A percentile compares a stretch with the other conserved stretches of the same genome.
Evolutionary conservation across 2,329 filamentous ascomycete genomes (phyloP).

Genomic region (Lecanicillium sp.): DNA sequence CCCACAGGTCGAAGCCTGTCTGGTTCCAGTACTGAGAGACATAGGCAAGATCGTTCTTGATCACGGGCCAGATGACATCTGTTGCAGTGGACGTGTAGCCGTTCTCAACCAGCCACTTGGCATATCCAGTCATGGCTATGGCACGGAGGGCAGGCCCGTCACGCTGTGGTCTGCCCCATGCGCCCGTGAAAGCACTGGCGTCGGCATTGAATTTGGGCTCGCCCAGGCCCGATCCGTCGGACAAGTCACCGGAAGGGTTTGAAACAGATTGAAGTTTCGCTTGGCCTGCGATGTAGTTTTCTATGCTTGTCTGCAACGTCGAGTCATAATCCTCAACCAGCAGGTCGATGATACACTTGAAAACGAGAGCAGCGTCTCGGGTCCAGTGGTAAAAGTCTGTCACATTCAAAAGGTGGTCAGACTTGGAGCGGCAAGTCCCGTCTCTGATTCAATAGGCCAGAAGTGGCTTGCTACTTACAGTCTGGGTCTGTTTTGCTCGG

Average conservation of each 20-base stretch:
- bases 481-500: too few species aligned
- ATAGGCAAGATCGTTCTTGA: conserved; percentile 68
- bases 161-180: conserved; percentile 71
- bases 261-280: conserved; percentile 56
- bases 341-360: conserved; percentile 61
- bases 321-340: too few species aligned
- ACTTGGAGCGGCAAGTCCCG: too few species aligned
- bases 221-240: conserved; percentile 47
- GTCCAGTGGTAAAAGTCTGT: conserved; percentile 74
- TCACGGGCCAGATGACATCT: conserved; percentile 60
- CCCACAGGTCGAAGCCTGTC: conserved; percentile 71
- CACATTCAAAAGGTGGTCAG: too few species aligned
- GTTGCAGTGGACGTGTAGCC: conserved; percentile 50
- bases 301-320: conserved; percentile 52
- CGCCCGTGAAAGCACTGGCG: conserved; percentile 51
- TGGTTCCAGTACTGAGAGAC: conserved; percentile 63
- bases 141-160: conserved; percentile 73
- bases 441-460: background rate
- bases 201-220: conserved; percentile 69
- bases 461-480: too few species aligned
- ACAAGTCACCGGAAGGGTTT: conserved; percentile 57
- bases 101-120: conserved; percentile 61
- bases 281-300: conserved; percentile 61
- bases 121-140: conserved; percentile 63
- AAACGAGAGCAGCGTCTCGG: conserved; percentile 61